These are phyloP conservation scores for Agaricus blazei DNA, from an alignment of 768 basidiomycete genomes.

Conservation along the genomic window DNA sequence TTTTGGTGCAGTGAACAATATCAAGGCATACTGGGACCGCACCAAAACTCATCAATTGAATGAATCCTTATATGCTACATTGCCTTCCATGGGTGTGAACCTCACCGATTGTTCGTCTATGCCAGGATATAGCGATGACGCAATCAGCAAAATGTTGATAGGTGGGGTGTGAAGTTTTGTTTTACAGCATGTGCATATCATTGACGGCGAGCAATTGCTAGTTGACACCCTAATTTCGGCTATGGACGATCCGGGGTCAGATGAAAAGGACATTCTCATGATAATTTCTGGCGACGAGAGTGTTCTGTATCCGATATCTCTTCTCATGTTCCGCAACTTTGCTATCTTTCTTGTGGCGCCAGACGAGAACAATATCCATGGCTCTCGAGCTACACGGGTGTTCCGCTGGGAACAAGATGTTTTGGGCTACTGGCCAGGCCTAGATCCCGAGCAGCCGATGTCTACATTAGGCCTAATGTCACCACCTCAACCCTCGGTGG, in stretches of 20 bases:
- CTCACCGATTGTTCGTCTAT: neutral
- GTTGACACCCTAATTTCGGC: neutral
- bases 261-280: neutral
- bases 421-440: neutral
- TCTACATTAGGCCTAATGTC: neutral
- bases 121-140: conserved; percentile 1
- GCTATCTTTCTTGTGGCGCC: neutral
- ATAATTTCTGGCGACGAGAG: neutral
- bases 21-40: conserved; percentile 9
- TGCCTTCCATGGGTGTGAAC: conserved; percentile 3
- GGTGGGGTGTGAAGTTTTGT: neutral
- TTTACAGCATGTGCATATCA: neutral
- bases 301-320: neutral
- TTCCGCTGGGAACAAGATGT: conserved; percentile 2
- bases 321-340: neutral
- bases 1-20: conserved; percentile 5
- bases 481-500: neutral
- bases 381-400: neutral
- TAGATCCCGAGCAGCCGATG: neutral
- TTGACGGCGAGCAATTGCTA: neutral
- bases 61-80: neutral
- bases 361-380: neutral
- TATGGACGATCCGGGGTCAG: neutral
- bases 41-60: neutral
- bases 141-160: neutral